Evolutionary conservation across 495 filamentous ascomycete species (phyloP).

Genomic region (Tuber umbilicatum): DNA sequence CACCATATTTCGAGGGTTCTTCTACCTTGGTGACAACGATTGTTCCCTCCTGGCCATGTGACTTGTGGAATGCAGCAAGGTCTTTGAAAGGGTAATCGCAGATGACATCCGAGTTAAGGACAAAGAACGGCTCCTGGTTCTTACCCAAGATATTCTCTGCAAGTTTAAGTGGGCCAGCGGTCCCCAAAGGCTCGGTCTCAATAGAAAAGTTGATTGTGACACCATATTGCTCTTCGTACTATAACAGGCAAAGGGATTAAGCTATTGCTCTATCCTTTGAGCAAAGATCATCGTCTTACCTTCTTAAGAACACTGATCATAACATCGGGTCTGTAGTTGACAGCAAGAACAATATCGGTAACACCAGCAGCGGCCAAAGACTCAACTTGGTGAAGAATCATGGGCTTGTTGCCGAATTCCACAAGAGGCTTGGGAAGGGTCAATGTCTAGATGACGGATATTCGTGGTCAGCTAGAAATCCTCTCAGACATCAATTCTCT

Average conservation of each 20-base stretch:
- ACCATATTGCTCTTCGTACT: constrained; percentile 89
- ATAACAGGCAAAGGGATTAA: constrained; percentile 14
- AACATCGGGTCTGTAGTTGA: constrained; percentile 97
- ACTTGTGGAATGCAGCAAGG: constrained; percentile 82
- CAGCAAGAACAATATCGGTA: constrained; percentile 94
- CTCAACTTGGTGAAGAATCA: constrained; percentile 98
- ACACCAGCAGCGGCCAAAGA: constrained; percentile 90
- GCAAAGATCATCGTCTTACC: constrained; percentile 42
- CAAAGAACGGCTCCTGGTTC: constrained; percentile 92
- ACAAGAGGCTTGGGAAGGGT: constrained; percentile 96
- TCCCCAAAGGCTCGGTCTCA: constrained; percentile 91
- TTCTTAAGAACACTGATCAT: constrained; percentile 74
- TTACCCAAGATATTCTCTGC: constrained; percentile 90
- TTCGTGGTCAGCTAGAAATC: constrained; percentile 20
- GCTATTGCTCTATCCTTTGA: constrained; percentile 1
- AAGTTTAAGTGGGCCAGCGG: constrained; percentile 91
- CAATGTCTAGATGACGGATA: constrained; percentile 60
- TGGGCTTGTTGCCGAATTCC: constrained; percentile 96
- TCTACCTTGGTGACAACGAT: constrained; percentile 99
- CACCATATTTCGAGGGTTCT: constrained; percentile 98
- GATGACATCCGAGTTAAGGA: constrained; percentile 97
- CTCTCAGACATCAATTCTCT: constrained; percentile 17
- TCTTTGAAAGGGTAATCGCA: constrained; percentile 95
- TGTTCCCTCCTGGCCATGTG: constrained; percentile 90
- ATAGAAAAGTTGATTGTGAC: constrained; percentile 95